Evolutionary conservation across 202 grass and related monocot genomes (phyloP).

Genomic region (Setaria viridis): DNA sequence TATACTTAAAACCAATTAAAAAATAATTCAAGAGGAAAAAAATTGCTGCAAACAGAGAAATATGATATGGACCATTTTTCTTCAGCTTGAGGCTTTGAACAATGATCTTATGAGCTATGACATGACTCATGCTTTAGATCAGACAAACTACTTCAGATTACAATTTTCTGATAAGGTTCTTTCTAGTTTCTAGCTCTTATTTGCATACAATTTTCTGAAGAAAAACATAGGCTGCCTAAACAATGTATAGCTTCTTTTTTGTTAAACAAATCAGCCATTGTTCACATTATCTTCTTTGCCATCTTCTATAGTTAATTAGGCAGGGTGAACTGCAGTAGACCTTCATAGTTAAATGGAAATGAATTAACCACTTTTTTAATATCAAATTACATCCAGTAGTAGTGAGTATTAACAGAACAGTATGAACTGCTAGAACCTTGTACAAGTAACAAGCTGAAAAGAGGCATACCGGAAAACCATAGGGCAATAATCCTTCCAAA

Average conservation of each 20-base stretch:
- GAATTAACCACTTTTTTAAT: constrained; percentile 8
- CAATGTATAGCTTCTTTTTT: constrained; percentile 4
- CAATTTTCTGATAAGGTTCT: not conserved
- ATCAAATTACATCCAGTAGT: not conserved
- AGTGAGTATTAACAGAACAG: not conserved
- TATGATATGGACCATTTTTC: not conserved
- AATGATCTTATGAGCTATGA: not conserved
- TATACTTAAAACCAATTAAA: constrained; percentile 28
- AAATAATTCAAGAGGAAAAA: not conserved
- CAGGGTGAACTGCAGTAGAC: constrained; percentile 2
- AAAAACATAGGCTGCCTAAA: not conserved
- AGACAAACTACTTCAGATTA: constrained; percentile 14
- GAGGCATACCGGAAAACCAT: constrained; percentile 91
- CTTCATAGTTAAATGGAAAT: constrained; percentile 22
- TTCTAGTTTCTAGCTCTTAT: constrained; percentile 1
- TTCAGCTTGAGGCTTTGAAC: not conserved
- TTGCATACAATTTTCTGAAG: not conserved
- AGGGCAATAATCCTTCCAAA: constrained; percentile 99
- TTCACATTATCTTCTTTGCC: not conserved
- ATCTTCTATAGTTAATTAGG: constrained; percentile 22
- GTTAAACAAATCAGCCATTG: not conserved
- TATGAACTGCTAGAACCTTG: constrained; percentile 10
- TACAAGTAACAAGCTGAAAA: constrained; percentile 40
- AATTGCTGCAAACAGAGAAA: constrained; percentile 9
- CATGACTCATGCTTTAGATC: constrained; percentile 10